phyloP scores from a whole-genome alignment of 2,329 filamentous ascomycete genomes.

The Trichophyton schoenleinii region DNA sequence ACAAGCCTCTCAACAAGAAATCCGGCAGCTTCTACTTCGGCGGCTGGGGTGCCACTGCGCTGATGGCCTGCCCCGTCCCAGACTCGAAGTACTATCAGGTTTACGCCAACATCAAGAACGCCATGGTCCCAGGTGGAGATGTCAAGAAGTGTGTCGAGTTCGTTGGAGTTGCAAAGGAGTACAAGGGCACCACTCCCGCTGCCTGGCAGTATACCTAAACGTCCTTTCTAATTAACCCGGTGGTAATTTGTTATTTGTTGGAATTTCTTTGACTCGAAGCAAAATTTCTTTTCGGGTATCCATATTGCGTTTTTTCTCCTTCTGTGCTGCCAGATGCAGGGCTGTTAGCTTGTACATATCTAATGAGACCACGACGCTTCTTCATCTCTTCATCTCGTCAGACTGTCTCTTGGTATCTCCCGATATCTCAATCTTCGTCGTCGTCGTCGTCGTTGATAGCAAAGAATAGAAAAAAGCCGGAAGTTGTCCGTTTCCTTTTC shows the following conservation, averaged over 20 bases:
- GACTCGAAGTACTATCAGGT: conserved; percentile 28
- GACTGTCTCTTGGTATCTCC: background rate
- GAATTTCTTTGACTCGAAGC: background rate
- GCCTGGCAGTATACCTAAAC: conserved; percentile 33
- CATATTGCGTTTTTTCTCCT: background rate
- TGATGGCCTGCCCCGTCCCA: conserved; percentile 34
- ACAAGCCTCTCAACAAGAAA: conserved; percentile 18
- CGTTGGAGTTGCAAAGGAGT: conserved; percentile 24
- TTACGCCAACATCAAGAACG: conserved; percentile 29
- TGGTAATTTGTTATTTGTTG: too few species aligned
- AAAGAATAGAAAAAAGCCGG: too few species aligned
- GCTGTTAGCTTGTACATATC: background rate
- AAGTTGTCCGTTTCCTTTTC: background rate
- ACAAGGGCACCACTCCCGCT: conserved; percentile 15
- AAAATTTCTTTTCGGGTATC: background rate
- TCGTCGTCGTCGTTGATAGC: too few species aligned
- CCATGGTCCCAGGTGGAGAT: conserved; percentile 29
- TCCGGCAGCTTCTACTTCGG: conserved; percentile 22
- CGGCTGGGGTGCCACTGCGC: conserved; percentile 26
- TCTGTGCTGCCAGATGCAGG: background rate
- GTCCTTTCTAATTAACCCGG: too few species aligned
- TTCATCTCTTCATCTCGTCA: background rate
- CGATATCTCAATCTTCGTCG: background rate
- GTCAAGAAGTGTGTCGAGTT: conserved; percentile 30
- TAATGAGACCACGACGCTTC: background rate